Conservation (phyloP, 2,329 filamentous ascomycete species). For the Tolypocladium cylindrosporum region DNA sequence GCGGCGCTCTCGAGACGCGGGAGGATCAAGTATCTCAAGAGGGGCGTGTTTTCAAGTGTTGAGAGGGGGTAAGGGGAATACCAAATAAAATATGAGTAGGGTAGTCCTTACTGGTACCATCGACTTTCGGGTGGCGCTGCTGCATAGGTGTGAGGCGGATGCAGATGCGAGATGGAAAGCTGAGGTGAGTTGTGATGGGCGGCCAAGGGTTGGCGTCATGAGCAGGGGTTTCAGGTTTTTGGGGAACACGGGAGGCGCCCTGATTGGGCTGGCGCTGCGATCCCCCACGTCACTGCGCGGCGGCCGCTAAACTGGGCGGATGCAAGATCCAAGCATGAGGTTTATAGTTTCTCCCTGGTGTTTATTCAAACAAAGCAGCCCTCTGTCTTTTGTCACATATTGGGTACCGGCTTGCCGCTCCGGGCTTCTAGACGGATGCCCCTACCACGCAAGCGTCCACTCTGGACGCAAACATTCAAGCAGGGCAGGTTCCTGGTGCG, state of each 20-base stretch:
- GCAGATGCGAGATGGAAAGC: neutral
- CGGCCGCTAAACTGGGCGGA: neutral
- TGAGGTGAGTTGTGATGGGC: neutral
- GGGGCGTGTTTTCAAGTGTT: neutral
- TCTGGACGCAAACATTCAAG: too few relatives aligned
- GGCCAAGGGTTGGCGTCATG: neutral
- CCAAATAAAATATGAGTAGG: neutral
- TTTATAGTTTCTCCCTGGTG: neutral
- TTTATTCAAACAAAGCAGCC: neutral
- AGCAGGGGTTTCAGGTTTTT: neutral
- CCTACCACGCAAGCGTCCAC: too few relatives aligned
- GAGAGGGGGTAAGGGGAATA: neutral
- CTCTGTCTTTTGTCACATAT: too few relatives aligned
- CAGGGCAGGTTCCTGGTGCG: too few relatives aligned
- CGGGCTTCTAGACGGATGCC: too few relatives aligned
- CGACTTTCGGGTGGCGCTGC: neutral
- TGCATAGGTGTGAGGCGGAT: neutral
- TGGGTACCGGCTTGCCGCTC: too few relatives aligned
- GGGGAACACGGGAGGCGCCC: neutral
- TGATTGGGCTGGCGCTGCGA: neutral
- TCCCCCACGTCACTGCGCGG: neutral
- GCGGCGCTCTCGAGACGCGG: neutral
- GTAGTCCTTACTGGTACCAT: too few relatives aligned
- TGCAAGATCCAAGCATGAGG: too few relatives aligned
- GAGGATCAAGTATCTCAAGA: neutral